phyloP scores from a whole-genome alignment of 2,329 filamentous ascomycete species.

The Aspergillus cejpii region DNA sequence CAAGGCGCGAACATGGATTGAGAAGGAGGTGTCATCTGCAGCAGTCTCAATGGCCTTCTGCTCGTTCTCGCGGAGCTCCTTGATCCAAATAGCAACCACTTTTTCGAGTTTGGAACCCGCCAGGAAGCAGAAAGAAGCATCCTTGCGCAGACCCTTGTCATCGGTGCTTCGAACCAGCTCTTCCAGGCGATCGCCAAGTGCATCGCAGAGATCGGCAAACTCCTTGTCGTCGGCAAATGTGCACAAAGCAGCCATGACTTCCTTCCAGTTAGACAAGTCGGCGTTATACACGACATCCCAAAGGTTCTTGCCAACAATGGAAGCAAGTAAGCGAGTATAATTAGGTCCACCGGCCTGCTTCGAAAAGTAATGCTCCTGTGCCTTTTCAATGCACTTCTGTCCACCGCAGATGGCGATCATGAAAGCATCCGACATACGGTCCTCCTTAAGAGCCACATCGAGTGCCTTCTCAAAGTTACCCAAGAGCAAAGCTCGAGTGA shows the following conservation, averaged over 20 bases:
- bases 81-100: conserved; percentile 88
- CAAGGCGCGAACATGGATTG: conserved; percentile 77
- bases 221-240: conserved; percentile 88
- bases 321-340: conserved; percentile 82
- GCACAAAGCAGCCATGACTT: conserved; percentile 91
- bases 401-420: conserved; percentile 97
- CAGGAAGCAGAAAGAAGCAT: conserved; percentile 94
- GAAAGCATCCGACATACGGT: conserved; percentile 90
- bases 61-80: conserved; percentile 80
- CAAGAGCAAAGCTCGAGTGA: conserved; percentile 81
- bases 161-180: conserved; percentile 56
- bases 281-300: conserved; percentile 99
- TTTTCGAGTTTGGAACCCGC: conserved; percentile 96
- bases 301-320: conserved; percentile 90
- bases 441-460: conserved; percentile 78
- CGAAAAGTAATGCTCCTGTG: conserved; percentile 82
- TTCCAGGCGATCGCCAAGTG: conserved; percentile 81
- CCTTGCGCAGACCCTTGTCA: conserved; percentile 59
- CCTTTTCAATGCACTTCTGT: conserved; percentile 87
- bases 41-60: conserved; percentile 63
- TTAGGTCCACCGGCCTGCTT: conserved; percentile 77
- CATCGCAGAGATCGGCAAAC: conserved; percentile 91
- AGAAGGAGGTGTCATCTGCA: conserved; percentile 73
- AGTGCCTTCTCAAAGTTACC: conserved; percentile 87
- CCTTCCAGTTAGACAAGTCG: conserved; percentile 88